Evolutionary conservation across 441 rosid species (phyloP), one percentile per base, ranked within the genome.

Genomic region (Theobroma grandiflorum): DNA sequence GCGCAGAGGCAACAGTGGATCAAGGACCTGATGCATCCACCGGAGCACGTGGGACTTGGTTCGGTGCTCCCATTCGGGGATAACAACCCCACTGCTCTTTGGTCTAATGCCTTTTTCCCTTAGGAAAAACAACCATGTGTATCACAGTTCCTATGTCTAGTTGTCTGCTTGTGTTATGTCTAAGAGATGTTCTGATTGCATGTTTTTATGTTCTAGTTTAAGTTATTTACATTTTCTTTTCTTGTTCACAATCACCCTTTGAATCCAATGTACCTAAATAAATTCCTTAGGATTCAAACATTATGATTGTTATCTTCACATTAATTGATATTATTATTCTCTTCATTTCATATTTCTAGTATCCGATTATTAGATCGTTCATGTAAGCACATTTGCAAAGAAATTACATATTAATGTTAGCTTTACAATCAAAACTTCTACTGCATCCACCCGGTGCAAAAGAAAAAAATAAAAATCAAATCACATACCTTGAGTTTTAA

Each of bases 1-100:
- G 43, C 43, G 37, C 73, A 68, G 8, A 68, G 52, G 33, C 72
- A 68, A 8, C 76, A 52, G 43, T 72, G 76, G 76, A 31, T 72
- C 5, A 31, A 8, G 63, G 77, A 55, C 62, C 3, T 73, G 49
- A 57, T 73, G 65, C 20, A 16, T n/a, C 59, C 59, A 9, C 66
- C n/a, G 12, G 77, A 73, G 8, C 49, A n/a, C 0, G 38, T 38
- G 3, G 77, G 77, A n/a, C n/a, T 73, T 57, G 77, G 66, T 15
- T 65, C 40, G 35, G 18, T 57, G 9, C 16, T 38, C 35, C 52
- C 65, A 3, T 55, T 73, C 10, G 49, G 35, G 18, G 65, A 37
- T 40, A 22, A 35, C 49, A 73, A n/a, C 50, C 62, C 9, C 62
- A 73, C n/a, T 55, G 11, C 14, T 8, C 55, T 69, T 8, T 69